Evolutionary conservation across 2,329 filamentous ascomycete species (phyloP).

Genomic region (Aspergillus tubingensis): DNA sequence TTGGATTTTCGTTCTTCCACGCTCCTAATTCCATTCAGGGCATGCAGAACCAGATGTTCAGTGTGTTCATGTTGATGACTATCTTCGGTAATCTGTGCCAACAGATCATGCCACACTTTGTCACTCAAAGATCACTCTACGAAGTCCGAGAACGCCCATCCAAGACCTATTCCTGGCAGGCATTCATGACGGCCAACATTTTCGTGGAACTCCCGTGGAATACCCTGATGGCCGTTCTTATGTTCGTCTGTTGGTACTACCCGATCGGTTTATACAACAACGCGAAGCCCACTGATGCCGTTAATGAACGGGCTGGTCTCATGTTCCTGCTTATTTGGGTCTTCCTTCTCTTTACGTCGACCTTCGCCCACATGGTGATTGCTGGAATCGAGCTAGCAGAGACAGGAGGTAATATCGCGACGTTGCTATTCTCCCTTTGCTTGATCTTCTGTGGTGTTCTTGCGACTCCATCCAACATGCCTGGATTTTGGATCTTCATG

Average conservation of each 20-base stretch:
- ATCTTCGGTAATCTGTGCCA: constrained; percentile 65
- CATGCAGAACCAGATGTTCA: constrained; percentile 86
- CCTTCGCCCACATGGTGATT: constrained; percentile 73
- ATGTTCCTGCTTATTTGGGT: constrained; percentile 66
- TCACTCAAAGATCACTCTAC: constrained; percentile 59
- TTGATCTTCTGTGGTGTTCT: constrained; percentile 58
- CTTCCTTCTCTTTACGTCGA: constrained; percentile 69
- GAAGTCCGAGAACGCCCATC: constrained; percentile 62
- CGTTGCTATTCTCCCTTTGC: constrained; percentile 60
- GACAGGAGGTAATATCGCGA: constrained; percentile 65
- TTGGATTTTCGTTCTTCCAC: constrained; percentile 79
- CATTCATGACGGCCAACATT: constrained; percentile 70
- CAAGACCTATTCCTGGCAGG: constrained; percentile 74
- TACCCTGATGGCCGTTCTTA: constrained; percentile 62
- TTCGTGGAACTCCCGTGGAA: constrained; percentile 70
- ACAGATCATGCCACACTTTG: constrained; percentile 60
- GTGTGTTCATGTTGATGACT: constrained; percentile 79
- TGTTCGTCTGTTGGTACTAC: constrained; percentile 69
- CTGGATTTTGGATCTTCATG: constrained; percentile 78
- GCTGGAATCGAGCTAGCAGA: constrained; percentile 68
- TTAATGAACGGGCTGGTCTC: constrained; percentile 59
- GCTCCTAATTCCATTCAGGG: constrained; percentile 74
- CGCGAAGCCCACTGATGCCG: constrained; percentile 37
- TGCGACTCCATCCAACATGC: constrained; percentile 58
- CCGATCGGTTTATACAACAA: constrained; percentile 53